These are phyloP conservation scores for Venturia oleaginea DNA, from an alignment of 2,329 filamentous ascomycete species.

Conservation along the genomic window DNA sequence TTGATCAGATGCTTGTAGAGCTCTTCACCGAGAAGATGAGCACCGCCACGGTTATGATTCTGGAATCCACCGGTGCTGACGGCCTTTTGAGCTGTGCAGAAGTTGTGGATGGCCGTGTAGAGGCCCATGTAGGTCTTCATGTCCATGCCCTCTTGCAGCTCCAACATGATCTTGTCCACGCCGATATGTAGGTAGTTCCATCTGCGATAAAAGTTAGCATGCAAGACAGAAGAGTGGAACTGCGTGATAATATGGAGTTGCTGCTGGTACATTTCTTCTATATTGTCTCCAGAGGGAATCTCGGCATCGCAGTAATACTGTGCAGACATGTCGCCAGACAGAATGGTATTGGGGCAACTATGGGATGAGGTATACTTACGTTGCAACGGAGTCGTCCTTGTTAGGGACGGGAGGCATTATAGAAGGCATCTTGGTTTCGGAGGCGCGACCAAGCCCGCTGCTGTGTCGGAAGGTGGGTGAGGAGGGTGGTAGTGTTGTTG, in stretches of 20 bases:
- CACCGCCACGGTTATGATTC: slow-evolving; percentile 67
- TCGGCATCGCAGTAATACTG: no score
- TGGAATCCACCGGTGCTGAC: slow-evolving; percentile 47
- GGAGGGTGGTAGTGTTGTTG: neutral
- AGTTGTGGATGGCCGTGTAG: slow-evolving; percentile 97
- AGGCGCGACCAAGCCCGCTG: slow-evolving; percentile 1
- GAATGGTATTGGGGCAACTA: neutral
- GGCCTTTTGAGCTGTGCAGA: slow-evolving; percentile 96
- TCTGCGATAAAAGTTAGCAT: slow-evolving; percentile 2
- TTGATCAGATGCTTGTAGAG: slow-evolving; percentile 84
- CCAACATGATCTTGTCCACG: slow-evolving; percentile 87
- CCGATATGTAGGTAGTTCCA: slow-evolving; percentile 86
- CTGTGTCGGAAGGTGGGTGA: neutral
- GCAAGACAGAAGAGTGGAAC: neutral
- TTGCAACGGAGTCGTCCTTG: slow-evolving; percentile 39
- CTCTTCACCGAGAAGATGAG: slow-evolving; percentile 90
- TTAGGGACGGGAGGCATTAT: slow-evolving; percentile 38
- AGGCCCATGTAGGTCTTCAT: slow-evolving; percentile 97
- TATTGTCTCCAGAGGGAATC: neutral
- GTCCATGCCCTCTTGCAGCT: slow-evolving; percentile 85
- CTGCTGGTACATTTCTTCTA: neutral
- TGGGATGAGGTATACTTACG: neutral
- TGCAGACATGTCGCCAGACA: neutral
- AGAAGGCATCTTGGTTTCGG: slow-evolving; percentile 14
- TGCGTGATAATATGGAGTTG: neutral